phyloP scores from a whole-genome alignment of 306 rosid genomes.

The Leucaena leucocephala region DNA sequence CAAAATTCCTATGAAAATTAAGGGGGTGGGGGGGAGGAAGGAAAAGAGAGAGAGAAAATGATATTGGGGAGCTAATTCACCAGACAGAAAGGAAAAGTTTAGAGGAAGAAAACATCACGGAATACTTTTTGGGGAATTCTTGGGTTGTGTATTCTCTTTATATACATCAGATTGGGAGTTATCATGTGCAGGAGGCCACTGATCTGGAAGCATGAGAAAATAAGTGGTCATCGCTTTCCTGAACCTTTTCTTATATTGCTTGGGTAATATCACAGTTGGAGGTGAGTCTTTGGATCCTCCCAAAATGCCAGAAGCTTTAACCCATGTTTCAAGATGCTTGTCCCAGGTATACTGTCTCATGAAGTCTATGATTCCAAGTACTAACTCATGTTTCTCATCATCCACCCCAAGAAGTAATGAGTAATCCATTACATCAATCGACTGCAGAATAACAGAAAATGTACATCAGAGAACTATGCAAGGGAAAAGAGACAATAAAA shows the following conservation, averaged over 20 bases:
- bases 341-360: constrained; percentile 99
- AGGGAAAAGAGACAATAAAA: background rate
- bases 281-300: constrained; percentile 89
- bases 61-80: constrained; percentile 38
- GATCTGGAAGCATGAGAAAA: constrained; percentile 97
- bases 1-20: constrained; percentile 52
- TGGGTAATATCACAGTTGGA: constrained; percentile 93
- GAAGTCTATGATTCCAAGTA: constrained; percentile 94
- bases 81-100: constrained; percentile 46
- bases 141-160: constrained; percentile 59
- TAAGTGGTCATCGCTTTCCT: constrained; percentile 96
- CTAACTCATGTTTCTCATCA: constrained; percentile 87
- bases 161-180: constrained; percentile 68
- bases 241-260: constrained; percentile 94
- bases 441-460: constrained; percentile 55
- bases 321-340: constrained; percentile 99
- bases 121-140: constrained; percentile 53
- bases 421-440: constrained; percentile 94
- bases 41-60: constrained; percentile 1
- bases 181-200: constrained; percentile 82
- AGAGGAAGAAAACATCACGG: constrained; percentile 42
- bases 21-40: constrained; percentile 2
- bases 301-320: constrained; percentile 92
- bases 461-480: constrained; percentile 19
- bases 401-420: constrained; percentile 94